Conservation (phyloP, 306 rosid genomes). For the Malus domestica region ASM211411v1 NC_041798.1:7290001-7290500, state of each 20-base stretch:
- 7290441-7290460: constrained; percentile 73
- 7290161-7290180: constrained; percentile 49
- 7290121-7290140: constrained; percentile 53
- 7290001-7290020: constrained; percentile 83
- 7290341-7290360: constrained; percentile 85
- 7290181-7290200: constrained; percentile 81
- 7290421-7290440: constrained; percentile 63
- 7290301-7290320: constrained; percentile 90
- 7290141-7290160: constrained; percentile 36
- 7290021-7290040: constrained; percentile 95
- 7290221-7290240: constrained; percentile 58
- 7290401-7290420: constrained; percentile 78
- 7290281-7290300: constrained; percentile 87
- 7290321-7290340: constrained; percentile 81
- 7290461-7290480: constrained; percentile 91
- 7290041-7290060: constrained; percentile 77
- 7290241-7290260: constrained; percentile 82
- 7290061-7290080: constrained; percentile 75
- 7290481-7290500: constrained; percentile 87
- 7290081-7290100: constrained; percentile 81
- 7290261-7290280: constrained; percentile 94
- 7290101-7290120: constrained; percentile 26
- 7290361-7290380: constrained; percentile 87
- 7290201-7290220: constrained; percentile 52
- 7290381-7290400: constrained; percentile 98